A percentile compares a stretch with the other conserved stretches of the same genome.
phyloP scores from a whole-genome alignment of 192 early-diverging fungal species.

The Backusella westeae region DNA sequence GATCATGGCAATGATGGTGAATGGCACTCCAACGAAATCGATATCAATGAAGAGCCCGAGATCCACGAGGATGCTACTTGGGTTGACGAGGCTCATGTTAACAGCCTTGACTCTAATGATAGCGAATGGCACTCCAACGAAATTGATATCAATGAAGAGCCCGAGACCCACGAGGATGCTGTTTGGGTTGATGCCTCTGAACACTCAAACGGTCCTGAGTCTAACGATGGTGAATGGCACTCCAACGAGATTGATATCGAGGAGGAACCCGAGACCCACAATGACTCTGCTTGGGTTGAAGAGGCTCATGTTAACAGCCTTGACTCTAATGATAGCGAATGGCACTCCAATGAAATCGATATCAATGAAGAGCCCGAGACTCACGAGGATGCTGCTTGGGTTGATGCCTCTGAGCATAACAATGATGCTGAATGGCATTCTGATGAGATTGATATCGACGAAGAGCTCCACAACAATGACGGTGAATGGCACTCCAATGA shows the following conservation, averaged over 20 bases:
- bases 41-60: not conserved
- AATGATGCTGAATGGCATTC: not conserved
- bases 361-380: not conserved
- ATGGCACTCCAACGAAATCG: not conserved
- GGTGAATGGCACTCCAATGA: not conserved
- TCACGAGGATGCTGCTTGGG: not conserved
- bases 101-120: not conserved
- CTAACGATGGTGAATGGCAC: not conserved
- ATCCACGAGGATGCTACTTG: not conserved
- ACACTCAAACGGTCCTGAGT: not conserved
- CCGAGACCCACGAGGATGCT: not conserved
- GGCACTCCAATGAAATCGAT: not conserved
- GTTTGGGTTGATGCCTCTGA: not conserved
- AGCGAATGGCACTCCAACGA: not conserved
- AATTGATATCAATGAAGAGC: not conserved
- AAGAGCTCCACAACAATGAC: not conserved
- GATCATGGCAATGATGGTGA: not conserved
- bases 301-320: not conserved
- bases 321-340: not conserved
- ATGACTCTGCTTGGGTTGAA: not conserved
- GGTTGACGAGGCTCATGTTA: not conserved
- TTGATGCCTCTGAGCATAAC: not conserved
- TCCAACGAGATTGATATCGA: not conserved
- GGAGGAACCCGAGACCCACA: not conserved
- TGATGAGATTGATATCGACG: not conserved